Evolutionary conservation across 345 rosid species (phyloP), one percentile per base, ranked within the genome.

Genomic region (Camelina neglecta): DNA sequence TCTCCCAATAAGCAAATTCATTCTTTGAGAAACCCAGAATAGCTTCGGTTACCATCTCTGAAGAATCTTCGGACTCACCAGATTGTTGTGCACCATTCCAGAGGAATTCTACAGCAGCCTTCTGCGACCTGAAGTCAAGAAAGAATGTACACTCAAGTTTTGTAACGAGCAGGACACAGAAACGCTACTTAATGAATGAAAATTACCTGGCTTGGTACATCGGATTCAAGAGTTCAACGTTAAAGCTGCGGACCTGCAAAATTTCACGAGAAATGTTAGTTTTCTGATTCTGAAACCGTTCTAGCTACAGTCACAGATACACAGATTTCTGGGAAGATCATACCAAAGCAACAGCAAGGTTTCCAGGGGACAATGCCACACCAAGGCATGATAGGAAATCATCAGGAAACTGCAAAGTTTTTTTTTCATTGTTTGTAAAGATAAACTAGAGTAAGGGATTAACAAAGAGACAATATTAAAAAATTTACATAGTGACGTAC

Each of bases 11-110:
- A 71, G 62, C 74, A 33, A 84, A 80, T 57, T 90, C 93, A 41
- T 81, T 82, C 76, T 73, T 75, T 6, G 87, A 70, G 78, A 84
- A 84, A 74, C 75, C 81, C 56, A 84, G 84, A 75, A 75, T 75
- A 75, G 83, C 80, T 76, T 81, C 83, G 20, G 78, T 62, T 36
- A 79, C 58, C 9, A 68, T 81, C 65, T 83, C 79, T 2, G 69
- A 50, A 36, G 74, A 74, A 78, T 75, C 74, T 9, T 80, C 75
- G 1, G 80, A 75, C 23, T 73, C 77, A 75, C 65, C 53, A 42
- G 85, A 82, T 60, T 73, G 59, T 73, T 89, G 99, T 64, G 93
- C 97, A 76, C 96, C 99, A 66, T 88, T 92, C 98, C 97, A 92
- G 77, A 89, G 79, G 74, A 90, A 88, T 69, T 90, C 98, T 64